Evolutionary conservation across 805 yeast species (phyloP), one percentile per base, ranked within the genome.

Genomic region (Teunomyces atbi): DNA sequence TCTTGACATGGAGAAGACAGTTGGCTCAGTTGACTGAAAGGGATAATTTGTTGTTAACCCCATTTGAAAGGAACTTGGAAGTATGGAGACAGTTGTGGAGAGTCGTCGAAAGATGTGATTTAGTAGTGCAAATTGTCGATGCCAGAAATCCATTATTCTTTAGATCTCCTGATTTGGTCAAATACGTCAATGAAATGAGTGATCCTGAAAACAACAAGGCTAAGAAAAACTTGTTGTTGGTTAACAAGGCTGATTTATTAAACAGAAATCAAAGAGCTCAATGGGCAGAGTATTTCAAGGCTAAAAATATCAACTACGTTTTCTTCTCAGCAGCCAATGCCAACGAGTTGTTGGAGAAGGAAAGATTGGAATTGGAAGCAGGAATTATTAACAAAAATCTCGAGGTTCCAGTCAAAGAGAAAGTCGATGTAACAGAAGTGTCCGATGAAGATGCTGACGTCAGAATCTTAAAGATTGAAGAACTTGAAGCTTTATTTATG

Each of bases 61-160:
- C 99, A 4, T 94, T 92, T 62, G 99, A 94, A 72, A 82, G 99
- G 72, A 94, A 94, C 64, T 74, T 94, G 53, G 97, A 92, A 74
- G 97, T 94, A 48, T 94, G 99, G 99, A 83, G 94, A 62, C 99
- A 94, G 69, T 73, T 94, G 54, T 94, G 99, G 99, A 81, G 99
- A 69, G 99, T 94, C 37, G 87, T 90, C 19, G 99, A 94, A 66
- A 81, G 98, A 61, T 88, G 94, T 19, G 97, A 92, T 65, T 75
- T 94, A 57, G 82, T 94, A 33, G 97, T 94, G 5, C 99, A 94
- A 65, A 94, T 94, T 71, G 98, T 94, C 23, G 99, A 94, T 71
- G 98, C 97, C 10, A 79, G 99, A 68, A 90, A 89, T 62, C 99
- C 99, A 4, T 69, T 91, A 48, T 74, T 89, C 49, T 94, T 89